Percentiles rank a stretch among this genome's conserved stretches.
These are phyloP conservation scores for Botrytis aclada DNA, from an alignment of 2,329 filamentous ascomycete species.

Conservation along the genomic window DNA sequence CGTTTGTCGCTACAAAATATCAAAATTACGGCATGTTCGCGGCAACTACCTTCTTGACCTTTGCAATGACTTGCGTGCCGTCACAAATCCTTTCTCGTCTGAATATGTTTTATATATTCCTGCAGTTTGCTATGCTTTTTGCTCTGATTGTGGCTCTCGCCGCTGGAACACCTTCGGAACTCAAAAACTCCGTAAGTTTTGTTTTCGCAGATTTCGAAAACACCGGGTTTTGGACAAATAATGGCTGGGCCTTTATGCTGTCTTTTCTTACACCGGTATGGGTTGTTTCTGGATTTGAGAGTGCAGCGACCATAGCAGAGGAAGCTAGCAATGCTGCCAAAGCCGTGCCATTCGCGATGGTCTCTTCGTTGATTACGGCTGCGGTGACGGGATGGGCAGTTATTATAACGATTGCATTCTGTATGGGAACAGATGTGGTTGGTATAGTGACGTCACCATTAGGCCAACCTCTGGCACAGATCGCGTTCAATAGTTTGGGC, in stretches of 20 bases:
- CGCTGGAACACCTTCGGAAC: slow-evolving; percentile 32
- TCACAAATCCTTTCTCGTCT: slow-evolving; percentile 33
- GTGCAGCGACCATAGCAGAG: slow-evolving; percentile 36
- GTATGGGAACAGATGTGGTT: slow-evolving; percentile 48
- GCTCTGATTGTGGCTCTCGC: slow-evolving; percentile 35
- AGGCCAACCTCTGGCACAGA: slow-evolving; percentile 53
- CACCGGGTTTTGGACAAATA: slow-evolving; percentile 35
- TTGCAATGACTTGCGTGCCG: slow-evolving; percentile 37
- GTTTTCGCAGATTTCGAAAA: slow-evolving; percentile 36
- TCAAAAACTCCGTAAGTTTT: slow-evolving; percentile 33
- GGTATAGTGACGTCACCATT: slow-evolving; percentile 47
- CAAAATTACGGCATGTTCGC: slow-evolving; percentile 37
- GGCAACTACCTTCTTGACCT: slow-evolving; percentile 34
- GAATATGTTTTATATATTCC: slow-evolving; percentile 35
- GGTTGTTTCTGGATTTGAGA: slow-evolving; percentile 38
- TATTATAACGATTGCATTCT: slow-evolving; percentile 56
- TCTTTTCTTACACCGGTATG: slow-evolving; percentile 36
- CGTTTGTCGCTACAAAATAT: slow-evolving; percentile 34
- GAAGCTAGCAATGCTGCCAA: slow-evolving; percentile 36
- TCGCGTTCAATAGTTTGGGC: slow-evolving; percentile 57
- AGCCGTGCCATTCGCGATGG: slow-evolving; percentile 38
- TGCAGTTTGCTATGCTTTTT: slow-evolving; percentile 36
- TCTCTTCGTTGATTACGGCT: slow-evolving; percentile 33
- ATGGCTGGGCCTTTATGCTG: slow-evolving; percentile 38
- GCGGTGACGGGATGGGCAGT: slow-evolving; percentile 51